Evolutionary conservation across 441 rosid genomes (phyloP).

Genomic region (Erysimum pusillum): DNA sequence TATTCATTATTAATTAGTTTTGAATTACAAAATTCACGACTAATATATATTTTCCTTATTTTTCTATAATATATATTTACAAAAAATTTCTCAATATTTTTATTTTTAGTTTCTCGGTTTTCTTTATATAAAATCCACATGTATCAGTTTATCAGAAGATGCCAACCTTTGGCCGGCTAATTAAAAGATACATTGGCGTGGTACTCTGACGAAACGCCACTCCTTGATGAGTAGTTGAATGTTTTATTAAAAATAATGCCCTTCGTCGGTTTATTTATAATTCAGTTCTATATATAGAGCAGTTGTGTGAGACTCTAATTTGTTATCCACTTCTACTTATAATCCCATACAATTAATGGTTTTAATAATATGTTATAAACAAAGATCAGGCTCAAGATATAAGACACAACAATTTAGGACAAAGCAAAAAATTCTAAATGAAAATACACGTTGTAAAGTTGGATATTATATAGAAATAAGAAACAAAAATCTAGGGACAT

Average conservation of each 20-base stretch:
- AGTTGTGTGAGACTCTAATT: slow-evolving; percentile 27
- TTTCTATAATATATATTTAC: too few relatives aligned
- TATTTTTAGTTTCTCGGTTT: neutral
- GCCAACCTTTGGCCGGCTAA: neutral
- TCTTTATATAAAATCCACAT: neutral
- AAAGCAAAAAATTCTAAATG: neutral
- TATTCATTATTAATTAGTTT: too few relatives aligned
- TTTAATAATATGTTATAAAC: slow-evolving; percentile 12
- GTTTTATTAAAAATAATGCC: neutral
- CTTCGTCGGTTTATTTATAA: slow-evolving; percentile 16
- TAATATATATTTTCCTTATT: too few relatives aligned
- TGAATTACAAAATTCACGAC: too few relatives aligned
- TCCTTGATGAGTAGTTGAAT: slow-evolving; percentile 32
- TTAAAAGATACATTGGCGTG: neutral
- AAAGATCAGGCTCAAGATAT: slow-evolving; percentile 26
- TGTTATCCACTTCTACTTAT: slow-evolving; percentile 13
- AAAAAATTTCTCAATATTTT: neutral
- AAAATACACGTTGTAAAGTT: slow-evolving; percentile 26
- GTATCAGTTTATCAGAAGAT: slow-evolving; percentile 6
- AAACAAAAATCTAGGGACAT: too few relatives aligned
- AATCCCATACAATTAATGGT: slow-evolving; percentile 11
- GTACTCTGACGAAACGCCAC: neutral
- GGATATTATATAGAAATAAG: too few relatives aligned
- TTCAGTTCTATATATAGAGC: too few relatives aligned
- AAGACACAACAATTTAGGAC: slow-evolving; percentile 39